phyloP scores from a whole-genome alignment of 2,329 filamentous ascomycete species.

The Amesomyces nigricolor region DNA sequence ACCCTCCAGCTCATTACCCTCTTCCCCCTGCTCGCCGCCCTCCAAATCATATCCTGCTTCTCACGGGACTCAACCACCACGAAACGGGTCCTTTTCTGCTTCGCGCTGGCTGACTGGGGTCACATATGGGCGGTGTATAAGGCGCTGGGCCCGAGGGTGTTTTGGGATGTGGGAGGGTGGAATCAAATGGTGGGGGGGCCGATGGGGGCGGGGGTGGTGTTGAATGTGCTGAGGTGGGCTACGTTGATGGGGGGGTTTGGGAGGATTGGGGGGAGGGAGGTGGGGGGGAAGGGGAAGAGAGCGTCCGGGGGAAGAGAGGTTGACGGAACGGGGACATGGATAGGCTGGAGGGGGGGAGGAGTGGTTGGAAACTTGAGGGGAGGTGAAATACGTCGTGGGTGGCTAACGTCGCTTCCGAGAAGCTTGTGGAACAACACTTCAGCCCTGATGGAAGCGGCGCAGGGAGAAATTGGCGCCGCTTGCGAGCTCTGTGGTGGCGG shows the following conservation, averaged over 20 bases:
- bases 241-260: slow-evolving; percentile 30
- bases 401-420: too few species aligned
- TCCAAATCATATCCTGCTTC: slow-evolving; percentile 30
- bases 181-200: slow-evolving; percentile 30
- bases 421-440: too few species aligned
- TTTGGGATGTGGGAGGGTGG: slow-evolving; percentile 27
- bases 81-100: slow-evolving; percentile 27
- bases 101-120: slow-evolving; percentile 33
- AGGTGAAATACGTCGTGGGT: not conserved
- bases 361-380: not conserved
- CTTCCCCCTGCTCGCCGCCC: slow-evolving; percentile 29
- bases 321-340: not conserved
- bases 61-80: slow-evolving; percentile 26
- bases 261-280: not conserved
- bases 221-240: slow-evolving; percentile 28
- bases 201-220: slow-evolving; percentile 26
- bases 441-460: too few species aligned
- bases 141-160: slow-evolving; percentile 27
- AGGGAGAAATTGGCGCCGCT: too few species aligned
- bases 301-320: not conserved
- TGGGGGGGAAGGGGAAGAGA: not conserved
- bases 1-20: slow-evolving; percentile 31
- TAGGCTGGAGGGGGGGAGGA: not conserved
- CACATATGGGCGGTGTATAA: slow-evolving; percentile 32
- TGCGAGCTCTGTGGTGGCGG: too few species aligned